phyloP scores from a whole-genome alignment of 2,329 filamentous ascomycete genomes.

The Epichloe bromicola region DNA sequence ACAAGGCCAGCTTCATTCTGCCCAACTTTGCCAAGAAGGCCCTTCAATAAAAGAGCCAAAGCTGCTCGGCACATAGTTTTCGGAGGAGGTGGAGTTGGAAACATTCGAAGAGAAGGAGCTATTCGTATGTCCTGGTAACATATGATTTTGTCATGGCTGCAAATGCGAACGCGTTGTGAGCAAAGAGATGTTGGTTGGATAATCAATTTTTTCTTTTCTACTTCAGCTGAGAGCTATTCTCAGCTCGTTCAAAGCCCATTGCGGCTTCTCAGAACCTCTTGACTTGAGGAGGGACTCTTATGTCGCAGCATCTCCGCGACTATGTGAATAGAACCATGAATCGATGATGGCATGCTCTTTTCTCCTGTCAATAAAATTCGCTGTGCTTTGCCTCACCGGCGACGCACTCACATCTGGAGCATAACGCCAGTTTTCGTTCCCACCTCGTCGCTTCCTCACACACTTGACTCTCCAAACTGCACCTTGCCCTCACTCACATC shows the following conservation, averaged over 20 bases:
- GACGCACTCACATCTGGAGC: no score
- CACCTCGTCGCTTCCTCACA: not conserved
- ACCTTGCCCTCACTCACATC: conserved; percentile 60
- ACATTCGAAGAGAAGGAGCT: not conserved
- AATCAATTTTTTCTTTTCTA: not conserved
- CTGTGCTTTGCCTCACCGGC: no score
- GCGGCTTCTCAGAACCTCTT: not conserved
- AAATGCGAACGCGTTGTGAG: not conserved
- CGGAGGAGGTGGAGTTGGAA: not conserved
- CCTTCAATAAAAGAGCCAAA: conserved; percentile 32
- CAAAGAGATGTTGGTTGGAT: not conserved
- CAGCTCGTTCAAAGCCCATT: not conserved
- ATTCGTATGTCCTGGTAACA: not conserved
- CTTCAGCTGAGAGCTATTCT: not conserved
- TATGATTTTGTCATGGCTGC: not conserved
- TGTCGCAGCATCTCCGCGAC: not conserved
- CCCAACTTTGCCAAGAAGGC: conserved; percentile 85
- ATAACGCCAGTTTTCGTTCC: no score
- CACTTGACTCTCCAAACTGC: conserved; percentile 18
- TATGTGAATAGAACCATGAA: not conserved
- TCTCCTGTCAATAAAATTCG: not conserved
- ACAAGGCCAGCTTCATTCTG: conserved; percentile 86
- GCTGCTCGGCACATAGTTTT: not conserved
- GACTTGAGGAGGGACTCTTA: not conserved
- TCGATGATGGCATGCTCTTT: not conserved